Percentiles rank a stretch among this genome's conserved stretches.
Conservation (phyloP, 2,329 filamentous ascomycete species). For the Claviceps sorghi region DNA sequence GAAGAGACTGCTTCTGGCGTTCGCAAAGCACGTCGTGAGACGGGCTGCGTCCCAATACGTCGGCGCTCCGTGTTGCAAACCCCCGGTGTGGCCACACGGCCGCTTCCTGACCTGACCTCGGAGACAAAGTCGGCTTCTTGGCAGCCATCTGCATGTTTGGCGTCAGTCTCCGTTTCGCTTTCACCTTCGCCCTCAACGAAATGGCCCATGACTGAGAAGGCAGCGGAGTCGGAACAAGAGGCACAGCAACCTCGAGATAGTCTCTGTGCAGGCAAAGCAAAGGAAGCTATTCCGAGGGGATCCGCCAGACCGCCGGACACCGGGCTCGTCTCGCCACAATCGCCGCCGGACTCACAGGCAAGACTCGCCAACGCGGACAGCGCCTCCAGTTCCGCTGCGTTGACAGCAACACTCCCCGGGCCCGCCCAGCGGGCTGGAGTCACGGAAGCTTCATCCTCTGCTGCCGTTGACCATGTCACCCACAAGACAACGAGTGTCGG, state of each 20-base stretch:
- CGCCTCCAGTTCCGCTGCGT: slow-evolving; percentile 46
- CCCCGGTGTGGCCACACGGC: slow-evolving; percentile 32
- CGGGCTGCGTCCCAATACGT: slow-evolving; percentile 31
- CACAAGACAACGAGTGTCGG: slow-evolving; percentile 9
- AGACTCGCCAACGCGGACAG: slow-evolving; percentile 44
- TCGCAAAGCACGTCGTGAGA: not conserved
- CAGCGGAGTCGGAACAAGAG: slow-evolving; percentile 25
- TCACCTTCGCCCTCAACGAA: not conserved
- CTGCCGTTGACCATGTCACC: not conserved
- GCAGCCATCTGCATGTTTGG: not conserved
- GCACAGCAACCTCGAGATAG: not conserved
- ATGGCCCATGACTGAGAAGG: not conserved
- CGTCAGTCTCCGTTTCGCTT: not conserved
- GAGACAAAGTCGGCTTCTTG: not conserved
- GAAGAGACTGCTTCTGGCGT: not conserved
- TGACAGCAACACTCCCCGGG: slow-evolving; percentile 35
- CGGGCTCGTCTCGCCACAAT: slow-evolving; percentile 32
- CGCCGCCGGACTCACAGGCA: slow-evolving; percentile 26
- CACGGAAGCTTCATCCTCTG: not conserved
- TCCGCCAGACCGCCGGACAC: slow-evolving; percentile 27
- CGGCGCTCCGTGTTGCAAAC: slow-evolving; percentile 33
- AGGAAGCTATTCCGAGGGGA: slow-evolving; percentile 6
- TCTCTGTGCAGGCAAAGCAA: slow-evolving; percentile 1
- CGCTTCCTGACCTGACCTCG: slow-evolving; percentile 3
- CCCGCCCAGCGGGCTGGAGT: slow-evolving; percentile 14